These are phyloP conservation scores for Globisporangium carolinianum DNA, from an alignment of 352 stramenopile genomes.

Conservation along the genomic window DNA sequence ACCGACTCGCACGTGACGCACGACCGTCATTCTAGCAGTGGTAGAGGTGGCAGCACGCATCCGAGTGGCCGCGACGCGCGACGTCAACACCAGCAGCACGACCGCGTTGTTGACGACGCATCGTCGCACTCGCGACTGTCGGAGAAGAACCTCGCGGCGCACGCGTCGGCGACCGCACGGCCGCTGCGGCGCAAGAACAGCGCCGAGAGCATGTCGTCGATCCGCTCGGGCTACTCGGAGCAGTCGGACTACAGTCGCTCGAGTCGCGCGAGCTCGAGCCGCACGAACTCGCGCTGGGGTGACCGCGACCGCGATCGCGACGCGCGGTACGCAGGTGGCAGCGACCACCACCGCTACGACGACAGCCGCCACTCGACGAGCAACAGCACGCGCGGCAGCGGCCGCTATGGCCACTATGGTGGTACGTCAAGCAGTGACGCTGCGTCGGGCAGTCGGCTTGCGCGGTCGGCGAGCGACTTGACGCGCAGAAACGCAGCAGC, in stretches of 20 bases:
- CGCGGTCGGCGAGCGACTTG: constrained; percentile 8
- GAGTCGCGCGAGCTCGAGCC: neutral
- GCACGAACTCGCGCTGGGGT: neutral
- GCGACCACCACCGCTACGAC: constrained; percentile 8
- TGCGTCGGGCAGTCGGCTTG: neutral
- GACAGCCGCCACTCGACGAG: constrained; percentile 8
- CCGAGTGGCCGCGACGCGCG: constrained; percentile 9
- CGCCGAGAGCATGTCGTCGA: constrained; percentile 42
- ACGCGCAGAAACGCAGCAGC: constrained; percentile 1
- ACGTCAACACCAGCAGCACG: constrained; percentile 3
- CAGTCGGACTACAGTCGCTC: constrained; percentile 14
- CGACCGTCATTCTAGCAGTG: neutral
- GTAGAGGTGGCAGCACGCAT: neutral
- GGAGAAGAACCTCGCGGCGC: constrained; percentile 12
- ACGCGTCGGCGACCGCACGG: constrained; percentile 12
- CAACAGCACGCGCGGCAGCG: neutral
- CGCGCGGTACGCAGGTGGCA: constrained; percentile 3
- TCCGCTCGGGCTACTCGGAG: constrained; percentile 29
- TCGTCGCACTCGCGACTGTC: constrained; percentile 13
- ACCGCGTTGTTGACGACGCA: constrained; percentile 19
- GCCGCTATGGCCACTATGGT: neutral
- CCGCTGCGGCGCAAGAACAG: constrained; percentile 43
- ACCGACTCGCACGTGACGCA: constrained; percentile 6
- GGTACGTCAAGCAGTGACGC: neutral
- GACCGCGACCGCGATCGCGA: neutral